These are phyloP conservation scores for Nyctanthes arbortristis DNA, from an alignment of 257 asterid species.

Conservation along the genomic window DNA sequence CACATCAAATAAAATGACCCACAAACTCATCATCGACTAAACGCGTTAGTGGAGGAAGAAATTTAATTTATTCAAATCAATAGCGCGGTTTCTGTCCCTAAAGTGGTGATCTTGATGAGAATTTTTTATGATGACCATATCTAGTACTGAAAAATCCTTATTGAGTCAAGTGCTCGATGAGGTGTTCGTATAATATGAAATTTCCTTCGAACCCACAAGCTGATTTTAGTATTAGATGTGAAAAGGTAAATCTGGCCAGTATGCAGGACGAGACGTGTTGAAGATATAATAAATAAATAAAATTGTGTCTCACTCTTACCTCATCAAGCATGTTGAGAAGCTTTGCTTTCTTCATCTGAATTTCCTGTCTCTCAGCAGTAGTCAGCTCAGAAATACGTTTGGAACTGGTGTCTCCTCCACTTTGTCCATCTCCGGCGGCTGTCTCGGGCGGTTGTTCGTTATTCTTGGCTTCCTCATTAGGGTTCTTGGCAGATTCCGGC, in stretches of 20 bases:
- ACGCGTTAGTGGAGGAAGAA: too few species aligned
- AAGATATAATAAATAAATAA: background rate
- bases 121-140: too few species aligned
- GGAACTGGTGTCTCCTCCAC: conserved; percentile 41
- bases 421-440: conserved; percentile 28
- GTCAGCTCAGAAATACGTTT: conserved; percentile 64
- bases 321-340: conserved; percentile 98
- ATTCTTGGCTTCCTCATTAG: conserved; percentile 33
- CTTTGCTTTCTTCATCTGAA: conserved; percentile 95
- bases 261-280: background rate
- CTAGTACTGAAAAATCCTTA: too few species aligned
- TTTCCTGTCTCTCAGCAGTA: conserved; percentile 87
- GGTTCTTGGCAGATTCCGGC: conserved; percentile 29
- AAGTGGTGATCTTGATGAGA: too few species aligned
- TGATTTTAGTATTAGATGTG: too few species aligned
- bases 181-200: too few species aligned
- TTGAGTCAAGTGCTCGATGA: too few species aligned
- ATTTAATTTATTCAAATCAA: too few species aligned
- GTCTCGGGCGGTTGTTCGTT: conserved; percentile 42
- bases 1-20: too few species aligned
- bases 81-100: too few species aligned
- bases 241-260: background rate
- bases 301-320: conserved; percentile 44
- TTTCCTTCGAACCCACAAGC: too few species aligned
- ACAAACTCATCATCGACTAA: conserved; percentile 2